These are phyloP conservation scores for Coniochaeta ligniaria DNA, from an alignment of 2,329 filamentous ascomycete species.

Conservation along the genomic window DNA sequence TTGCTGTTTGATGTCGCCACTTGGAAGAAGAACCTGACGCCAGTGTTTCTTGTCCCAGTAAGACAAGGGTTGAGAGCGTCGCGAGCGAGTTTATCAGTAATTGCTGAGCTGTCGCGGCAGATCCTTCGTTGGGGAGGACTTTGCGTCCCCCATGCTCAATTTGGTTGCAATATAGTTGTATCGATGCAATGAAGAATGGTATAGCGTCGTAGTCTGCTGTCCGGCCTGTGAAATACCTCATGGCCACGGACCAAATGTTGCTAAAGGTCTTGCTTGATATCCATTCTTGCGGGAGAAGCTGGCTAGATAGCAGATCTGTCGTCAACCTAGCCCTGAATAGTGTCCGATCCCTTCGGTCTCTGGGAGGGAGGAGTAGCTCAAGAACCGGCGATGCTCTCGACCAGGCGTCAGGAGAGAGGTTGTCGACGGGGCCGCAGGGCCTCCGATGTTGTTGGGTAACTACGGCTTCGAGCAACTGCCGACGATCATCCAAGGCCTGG, in stretches of 20 bases:
- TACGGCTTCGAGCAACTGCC: slow-evolving; percentile 30
- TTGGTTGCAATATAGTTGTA: slow-evolving; percentile 21
- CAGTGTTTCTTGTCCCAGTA: not conserved
- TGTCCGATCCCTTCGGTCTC: not conserved
- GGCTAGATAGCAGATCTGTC: slow-evolving; percentile 23
- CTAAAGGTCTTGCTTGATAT: slow-evolving; percentile 19
- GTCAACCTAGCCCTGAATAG: slow-evolving; percentile 28
- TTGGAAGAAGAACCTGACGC: not conserved
- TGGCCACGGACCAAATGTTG: slow-evolving; percentile 30
- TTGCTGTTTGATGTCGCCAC: not conserved
- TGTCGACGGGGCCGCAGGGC: slow-evolving; percentile 16
- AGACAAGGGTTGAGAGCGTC: not conserved
- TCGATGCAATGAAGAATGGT: slow-evolving; percentile 25
- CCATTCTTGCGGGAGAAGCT: slow-evolving; percentile 33
- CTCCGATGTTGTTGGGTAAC: slow-evolving; percentile 24
- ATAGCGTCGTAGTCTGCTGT: slow-evolving; percentile 23
- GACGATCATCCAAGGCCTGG: slow-evolving; percentile 29
- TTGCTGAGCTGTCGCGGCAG: not conserved
- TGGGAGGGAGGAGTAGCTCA: not conserved
- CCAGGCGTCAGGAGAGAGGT: not conserved
- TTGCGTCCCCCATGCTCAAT: not conserved
- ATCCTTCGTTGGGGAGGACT: no score
- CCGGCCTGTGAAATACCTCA: slow-evolving; percentile 25
- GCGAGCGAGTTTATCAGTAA: not conserved
- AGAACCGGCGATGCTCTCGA: not conserved